These are phyloP conservation scores for Primulina huaijiensis DNA, from an alignment of 257 asterid genomes.

Conservation along the genomic window DNA sequence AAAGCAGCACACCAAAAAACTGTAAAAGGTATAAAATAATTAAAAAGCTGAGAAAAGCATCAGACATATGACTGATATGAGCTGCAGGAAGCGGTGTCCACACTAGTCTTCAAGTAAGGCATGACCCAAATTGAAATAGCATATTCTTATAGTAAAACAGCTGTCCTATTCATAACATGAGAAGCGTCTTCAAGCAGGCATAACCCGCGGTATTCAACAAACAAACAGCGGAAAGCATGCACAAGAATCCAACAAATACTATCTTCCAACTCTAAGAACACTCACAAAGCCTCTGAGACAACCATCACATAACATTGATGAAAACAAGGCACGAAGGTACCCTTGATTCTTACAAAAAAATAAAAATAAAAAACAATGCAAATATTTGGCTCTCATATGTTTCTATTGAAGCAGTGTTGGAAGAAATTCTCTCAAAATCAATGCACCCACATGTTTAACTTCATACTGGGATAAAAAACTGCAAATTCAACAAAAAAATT, in stretches of 20 bases:
- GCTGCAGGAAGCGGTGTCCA: background rate
- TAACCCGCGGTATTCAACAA: background rate
- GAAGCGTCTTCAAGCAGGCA: background rate
- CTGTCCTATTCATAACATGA: background rate
- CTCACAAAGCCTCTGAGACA: slow-evolving; percentile 1
- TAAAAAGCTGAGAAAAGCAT: background rate
- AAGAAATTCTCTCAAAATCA: background rate
- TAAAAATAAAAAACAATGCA: background rate
- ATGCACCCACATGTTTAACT: background rate
- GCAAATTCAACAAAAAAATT: background rate
- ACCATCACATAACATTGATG: slow-evolving; percentile 5
- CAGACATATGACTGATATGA: background rate
- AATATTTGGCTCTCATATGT: no score
- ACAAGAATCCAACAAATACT: background rate
- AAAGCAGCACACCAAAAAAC: background rate
- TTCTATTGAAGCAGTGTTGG: background rate
- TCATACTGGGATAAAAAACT: background rate
- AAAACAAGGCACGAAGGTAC: background rate
- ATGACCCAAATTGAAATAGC: slow-evolving; percentile 9
- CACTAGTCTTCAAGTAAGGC: background rate
- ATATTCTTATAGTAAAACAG: background rate
- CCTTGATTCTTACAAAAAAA: background rate
- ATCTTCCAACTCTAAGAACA: slow-evolving; percentile 3
- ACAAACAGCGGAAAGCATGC: background rate
- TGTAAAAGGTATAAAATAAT: background rate